Evolutionary conservation across 495 filamentous ascomycete species (phyloP).

Genomic region (Parathielavia hyrcaniae): DNA sequence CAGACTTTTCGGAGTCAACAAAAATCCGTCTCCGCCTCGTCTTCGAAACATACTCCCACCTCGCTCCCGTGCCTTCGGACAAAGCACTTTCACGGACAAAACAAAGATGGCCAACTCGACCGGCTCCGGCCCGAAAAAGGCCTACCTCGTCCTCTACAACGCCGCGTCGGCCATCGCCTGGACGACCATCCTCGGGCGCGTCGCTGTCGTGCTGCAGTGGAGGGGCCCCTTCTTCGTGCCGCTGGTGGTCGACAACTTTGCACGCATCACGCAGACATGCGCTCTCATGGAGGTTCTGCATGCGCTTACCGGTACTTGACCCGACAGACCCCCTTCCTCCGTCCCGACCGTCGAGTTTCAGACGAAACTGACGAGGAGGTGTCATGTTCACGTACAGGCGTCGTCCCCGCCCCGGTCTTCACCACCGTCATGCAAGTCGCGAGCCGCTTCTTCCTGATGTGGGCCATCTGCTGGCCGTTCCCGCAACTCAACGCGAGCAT

Average conservation of each 20-base stretch:
- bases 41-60: not conserved
- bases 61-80: too few relatives aligned
- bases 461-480: constrained; percentile 66
- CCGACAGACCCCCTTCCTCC: constrained; percentile 5
- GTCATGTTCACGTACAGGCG: constrained; percentile 40
- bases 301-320: constrained; percentile 54
- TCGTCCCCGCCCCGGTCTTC: constrained; percentile 75
- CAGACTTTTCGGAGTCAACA: constrained; percentile 7
- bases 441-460: constrained; percentile 74
- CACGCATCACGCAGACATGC: constrained; percentile 73
- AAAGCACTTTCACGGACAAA: not conserved
- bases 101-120: constrained; percentile 11
- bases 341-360: not conserved
- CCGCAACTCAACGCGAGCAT: constrained; percentile 46
- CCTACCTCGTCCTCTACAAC: constrained; percentile 83
- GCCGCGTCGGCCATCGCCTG: constrained; percentile 66
- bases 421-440: constrained; percentile 89
- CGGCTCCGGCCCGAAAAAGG: constrained; percentile 40
- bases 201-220: constrained; percentile 32
- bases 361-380: not conserved
- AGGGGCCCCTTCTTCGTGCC: constrained; percentile 34
- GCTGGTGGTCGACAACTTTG: constrained; percentile 54
- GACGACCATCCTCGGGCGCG: constrained; percentile 60
- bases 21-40: not conserved
- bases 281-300: constrained; percentile 80